A percentile compares a stretch with the other conserved stretches of the same genome.
These are phyloP conservation scores for Vitellaria paradoxa DNA, from an alignment of 179 eudicot genomes.

Conservation along the genomic window DNA sequence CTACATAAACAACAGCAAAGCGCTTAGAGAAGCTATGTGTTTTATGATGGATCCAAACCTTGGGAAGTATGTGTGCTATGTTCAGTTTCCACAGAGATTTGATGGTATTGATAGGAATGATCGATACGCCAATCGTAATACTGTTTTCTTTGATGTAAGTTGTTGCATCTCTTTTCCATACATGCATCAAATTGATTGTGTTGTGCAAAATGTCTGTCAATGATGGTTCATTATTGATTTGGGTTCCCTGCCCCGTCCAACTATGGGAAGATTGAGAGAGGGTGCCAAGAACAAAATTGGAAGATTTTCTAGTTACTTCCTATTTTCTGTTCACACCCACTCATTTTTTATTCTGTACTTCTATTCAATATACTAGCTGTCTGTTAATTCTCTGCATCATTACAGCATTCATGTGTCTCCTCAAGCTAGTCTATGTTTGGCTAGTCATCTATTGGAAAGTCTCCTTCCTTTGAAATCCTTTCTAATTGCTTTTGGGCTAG, in stretches of 20 bases:
- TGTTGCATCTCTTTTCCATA: not conserved
- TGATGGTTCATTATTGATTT: constrained; percentile 1
- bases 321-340: no score
- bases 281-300: no score
- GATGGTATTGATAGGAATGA: constrained; percentile 81
- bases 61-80: constrained; percentile 84
- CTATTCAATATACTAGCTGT: no score
- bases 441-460: not conserved
- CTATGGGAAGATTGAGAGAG: no score
- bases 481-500: not conserved
- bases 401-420: not conserved
- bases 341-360: no score
- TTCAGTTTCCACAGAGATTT: constrained; percentile 84
- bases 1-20: constrained; percentile 85
- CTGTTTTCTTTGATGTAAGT: constrained; percentile 81
- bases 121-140: constrained; percentile 85
- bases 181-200: not conserved
- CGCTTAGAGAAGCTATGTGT: constrained; percentile 82
- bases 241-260: not conserved
- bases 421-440: not conserved
- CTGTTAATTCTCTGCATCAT: no score
- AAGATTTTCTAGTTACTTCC: no score
- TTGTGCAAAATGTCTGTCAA: not conserved
- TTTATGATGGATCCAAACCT: constrained; percentile 87
- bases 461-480: not conserved